Percentiles rank a stretch among this genome's conserved stretches.
phyloP scores from a whole-genome alignment of 345 rosid species.

The Dipteronia sinensis region DNA sequence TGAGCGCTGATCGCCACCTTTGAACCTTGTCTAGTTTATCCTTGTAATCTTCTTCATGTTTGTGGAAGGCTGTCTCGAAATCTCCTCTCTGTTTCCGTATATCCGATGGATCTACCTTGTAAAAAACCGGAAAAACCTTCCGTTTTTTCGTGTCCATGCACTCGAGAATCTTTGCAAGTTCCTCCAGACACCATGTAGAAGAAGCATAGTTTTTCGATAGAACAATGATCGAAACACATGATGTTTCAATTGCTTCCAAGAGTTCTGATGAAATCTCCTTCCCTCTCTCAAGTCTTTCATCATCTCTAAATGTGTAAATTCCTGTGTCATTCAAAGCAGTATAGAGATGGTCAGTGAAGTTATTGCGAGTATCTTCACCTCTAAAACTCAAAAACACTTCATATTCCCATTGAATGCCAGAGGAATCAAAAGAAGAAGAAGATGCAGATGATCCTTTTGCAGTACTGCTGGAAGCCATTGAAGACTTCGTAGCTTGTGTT shows the following conservation, averaged over 20 bases:
- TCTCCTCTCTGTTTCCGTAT: too few relatives aligned
- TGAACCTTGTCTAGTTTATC: not conserved
- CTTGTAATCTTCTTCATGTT: not conserved
- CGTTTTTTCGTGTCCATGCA: conserved; percentile 6
- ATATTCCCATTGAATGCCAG: too few relatives aligned
- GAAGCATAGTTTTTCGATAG: not conserved
- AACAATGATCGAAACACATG: conserved; percentile 1
- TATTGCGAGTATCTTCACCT: too few relatives aligned
- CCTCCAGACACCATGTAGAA: not conserved
- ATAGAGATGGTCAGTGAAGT: conserved; percentile 16
- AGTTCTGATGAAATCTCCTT: conserved; percentile 8
- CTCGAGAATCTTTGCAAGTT: conserved; percentile 4
- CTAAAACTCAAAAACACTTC: too few relatives aligned
- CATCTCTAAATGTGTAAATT: conserved; percentile 9
- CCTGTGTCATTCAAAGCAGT: not conserved
- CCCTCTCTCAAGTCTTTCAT: not conserved
- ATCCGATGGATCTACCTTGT: too few relatives aligned
- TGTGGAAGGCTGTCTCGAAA: not conserved
- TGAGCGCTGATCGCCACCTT: not conserved
- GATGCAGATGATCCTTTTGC: too few relatives aligned
- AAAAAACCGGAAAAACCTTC: not conserved
- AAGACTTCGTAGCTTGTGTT: too few relatives aligned
- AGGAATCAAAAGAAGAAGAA: too few relatives aligned
- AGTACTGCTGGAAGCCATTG: too few relatives aligned
- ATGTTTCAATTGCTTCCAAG: conserved; percentile 8